Evolutionary conservation across 352 stramenopile genomes (phyloP), one percentile per base, ranked within the genome.

Genomic region (Phytopythium aichiense): DNA sequence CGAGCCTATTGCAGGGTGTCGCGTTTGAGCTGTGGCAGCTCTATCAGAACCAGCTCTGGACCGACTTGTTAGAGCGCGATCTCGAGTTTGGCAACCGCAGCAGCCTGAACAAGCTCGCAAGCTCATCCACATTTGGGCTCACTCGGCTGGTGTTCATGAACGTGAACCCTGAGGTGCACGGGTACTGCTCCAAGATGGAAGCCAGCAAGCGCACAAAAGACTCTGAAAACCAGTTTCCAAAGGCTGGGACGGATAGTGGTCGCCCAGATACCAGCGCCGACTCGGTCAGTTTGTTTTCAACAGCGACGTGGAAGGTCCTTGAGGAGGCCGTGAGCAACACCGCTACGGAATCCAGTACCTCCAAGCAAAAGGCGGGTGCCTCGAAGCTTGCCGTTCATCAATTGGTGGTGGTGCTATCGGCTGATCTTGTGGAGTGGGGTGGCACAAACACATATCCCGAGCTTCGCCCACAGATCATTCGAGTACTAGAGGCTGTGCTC

Each of bases 21-120:
- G 71, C 82, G 25, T 88, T 88, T 43, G 80, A 91, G 54, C 50
- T 89, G 2, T 94, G 84, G 84, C 72, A 92, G 23, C 53, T 85
- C 11, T 94, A 94, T 33, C 82, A 92, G 61, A 92, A 94, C 51
- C 84, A 92, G 65, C 70, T 94, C 1, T 84, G 74, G 63, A 60
- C 73, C 2, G 84, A 94, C 38, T 53, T 91, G n/a, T 73, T 73
- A 42, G 78, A 88, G 48, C 76, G 76, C 48, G 82, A 91, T 63
- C 56, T 89, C 25, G 68, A 80, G 22, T 69, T 73, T 28, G 65
- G 63, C 4, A 70, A 58, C 23, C 84, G 82, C n/a, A 77, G 72
- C 35, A 88, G 81, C 48, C 79, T 65, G 23, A 74, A 71, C 25
- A 91, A 91, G 60, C 67, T 80, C 28, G 71, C 74, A 1, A 83